phyloP scores from a whole-genome alignment of 176 grass and related monocot genomes.

The Stipa capillata region DNA sequence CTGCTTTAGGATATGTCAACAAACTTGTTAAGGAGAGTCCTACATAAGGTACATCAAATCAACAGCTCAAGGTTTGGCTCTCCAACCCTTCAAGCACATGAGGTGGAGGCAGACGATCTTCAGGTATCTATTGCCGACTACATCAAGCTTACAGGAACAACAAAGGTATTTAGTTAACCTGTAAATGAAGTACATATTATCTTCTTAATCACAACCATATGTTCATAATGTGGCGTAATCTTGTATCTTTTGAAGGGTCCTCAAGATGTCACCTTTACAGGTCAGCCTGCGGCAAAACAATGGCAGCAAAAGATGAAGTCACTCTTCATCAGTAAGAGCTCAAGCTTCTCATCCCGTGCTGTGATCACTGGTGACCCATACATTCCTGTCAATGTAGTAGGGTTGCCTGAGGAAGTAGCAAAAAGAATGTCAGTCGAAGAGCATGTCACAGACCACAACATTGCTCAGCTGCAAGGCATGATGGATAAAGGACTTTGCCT shows the following conservation, averaged over 20 bases:
- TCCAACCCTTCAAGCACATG: constrained; percentile 33
- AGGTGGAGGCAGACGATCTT: constrained; percentile 40
- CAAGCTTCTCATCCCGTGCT: constrained; percentile 45
- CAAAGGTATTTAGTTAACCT: constrained; percentile 33
- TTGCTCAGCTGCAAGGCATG: constrained; percentile 34
- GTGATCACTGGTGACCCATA: constrained; percentile 70
- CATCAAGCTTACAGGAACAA: constrained; percentile 41
- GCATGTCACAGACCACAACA: constrained; percentile 39
- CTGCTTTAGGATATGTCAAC: constrained; percentile 37
- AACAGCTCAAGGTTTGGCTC: constrained; percentile 37
- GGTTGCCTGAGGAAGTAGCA: constrained; percentile 53
- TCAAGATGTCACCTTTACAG: constrained; percentile 19
- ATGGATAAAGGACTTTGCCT: constrained; percentile 43
- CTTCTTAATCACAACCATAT: background rate
- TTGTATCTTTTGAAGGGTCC: constrained; percentile 31
- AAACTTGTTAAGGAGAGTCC: constrained; percentile 31
- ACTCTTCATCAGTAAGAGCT: constrained; percentile 58
- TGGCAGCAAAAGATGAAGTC: constrained; percentile 63
- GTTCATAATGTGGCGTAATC: background rate
- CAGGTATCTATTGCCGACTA: constrained; percentile 40
- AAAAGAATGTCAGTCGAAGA: constrained; percentile 49
- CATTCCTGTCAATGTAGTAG: constrained; percentile 45
- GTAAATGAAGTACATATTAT: background rate
- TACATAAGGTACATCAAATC: constrained; percentile 33
- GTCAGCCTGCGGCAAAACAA: constrained; percentile 29